Evolutionary conservation across 495 filamentous ascomycete genomes (phyloP), one percentile per base, ranked within the genome.

Genomic region (Tuber indicum): DNA sequence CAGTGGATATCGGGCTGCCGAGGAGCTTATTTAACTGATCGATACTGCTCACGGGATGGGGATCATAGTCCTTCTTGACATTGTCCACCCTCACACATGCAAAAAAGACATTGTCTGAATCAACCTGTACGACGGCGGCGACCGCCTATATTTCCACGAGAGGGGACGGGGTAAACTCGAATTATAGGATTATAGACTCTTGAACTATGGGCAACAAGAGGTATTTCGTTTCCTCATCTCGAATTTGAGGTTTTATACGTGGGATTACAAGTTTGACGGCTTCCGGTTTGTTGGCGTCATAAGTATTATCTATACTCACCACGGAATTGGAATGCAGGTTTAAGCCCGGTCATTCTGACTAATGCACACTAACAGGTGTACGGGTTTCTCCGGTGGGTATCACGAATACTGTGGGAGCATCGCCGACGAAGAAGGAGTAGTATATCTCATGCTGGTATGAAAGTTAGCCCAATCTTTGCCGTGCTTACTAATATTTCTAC

Each of bases 201-300:
- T 98, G 88, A 99, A 99, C 86, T 99, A 98, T 84, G 94, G 94
- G 52, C 89, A 88, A 78, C 94, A 99, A 83, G 96, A 99, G 84
- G 96, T 99, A 46, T 84, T 99, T 82, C 88, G 96, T 39, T 99
- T 99, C 85, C 87, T 99, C 75, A 86, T 99, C 69, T 97, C 93
- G 85, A 99, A 99, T 84, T 87, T 99, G 75, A 89, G 96, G 41
- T 99, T 97, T 87, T 99, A 96, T 92, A 98, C 98, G 95, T 96
- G 98, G 75, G 95, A 98, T 84, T 99, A 98, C 83, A 84, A 89
- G 71, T 98, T 99, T 84, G 96, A 98, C 83, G 96, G 96, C 36
- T 99, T 98, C 88, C 89, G 96, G 70, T 99, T 99, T 83, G 96
- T 98, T 83, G 96, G 96, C 77, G 96, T 99, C 49, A 98, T 96